A percentile compares a stretch with the other conserved stretches of the same genome.
Conservation (phyloP, 805 yeast genomes). For the Candida railenensis region DNA sequence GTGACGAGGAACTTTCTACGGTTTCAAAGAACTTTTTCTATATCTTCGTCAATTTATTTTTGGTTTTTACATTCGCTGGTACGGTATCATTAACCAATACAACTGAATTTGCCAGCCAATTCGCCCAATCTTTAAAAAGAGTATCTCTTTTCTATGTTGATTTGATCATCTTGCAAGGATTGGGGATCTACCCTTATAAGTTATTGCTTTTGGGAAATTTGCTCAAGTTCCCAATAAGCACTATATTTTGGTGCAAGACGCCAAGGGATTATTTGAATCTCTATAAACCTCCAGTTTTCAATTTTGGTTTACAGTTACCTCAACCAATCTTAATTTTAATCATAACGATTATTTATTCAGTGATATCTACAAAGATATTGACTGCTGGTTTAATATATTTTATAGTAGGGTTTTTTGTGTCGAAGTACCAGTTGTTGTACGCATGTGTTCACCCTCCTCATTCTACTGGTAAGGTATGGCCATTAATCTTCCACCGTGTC, state of each 20-base stretch:
- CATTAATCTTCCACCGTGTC: constrained; percentile 78
- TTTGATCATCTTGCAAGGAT: constrained; percentile 72
- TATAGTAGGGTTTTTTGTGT: constrained; percentile 80
- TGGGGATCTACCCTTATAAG: constrained; percentile 89
- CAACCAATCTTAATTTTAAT: constrained; percentile 86
- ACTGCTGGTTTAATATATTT: constrained; percentile 84
- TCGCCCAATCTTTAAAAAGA: constrained; percentile 78
- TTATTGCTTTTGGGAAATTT: constrained; percentile 79
- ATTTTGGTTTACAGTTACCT: constrained; percentile 88
- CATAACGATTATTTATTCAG: constrained; percentile 83
- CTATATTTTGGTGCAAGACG: constrained; percentile 66
- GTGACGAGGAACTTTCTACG: constrained; percentile 88
- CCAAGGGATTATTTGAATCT: constrained; percentile 78
- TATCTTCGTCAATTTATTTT: constrained; percentile 87
- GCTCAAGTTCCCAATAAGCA: constrained; percentile 59
- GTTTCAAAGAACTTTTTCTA: constrained; percentile 93
- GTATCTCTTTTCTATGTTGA: constrained; percentile 89
- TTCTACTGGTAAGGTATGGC: constrained; percentile 97
- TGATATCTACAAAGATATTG: constrained; percentile 83
- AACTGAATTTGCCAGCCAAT: constrained; percentile 79
- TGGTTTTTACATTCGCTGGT: constrained; percentile 92
- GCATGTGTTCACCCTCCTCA: constrained; percentile 95
- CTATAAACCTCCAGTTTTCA: constrained; percentile 87
- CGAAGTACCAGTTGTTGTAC: constrained; percentile 85
- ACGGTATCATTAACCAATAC: constrained; percentile 81